phyloP scores from a whole-genome alignment of 2,329 filamentous ascomycete species.

The Chaetoscypha palmicola region DNA sequence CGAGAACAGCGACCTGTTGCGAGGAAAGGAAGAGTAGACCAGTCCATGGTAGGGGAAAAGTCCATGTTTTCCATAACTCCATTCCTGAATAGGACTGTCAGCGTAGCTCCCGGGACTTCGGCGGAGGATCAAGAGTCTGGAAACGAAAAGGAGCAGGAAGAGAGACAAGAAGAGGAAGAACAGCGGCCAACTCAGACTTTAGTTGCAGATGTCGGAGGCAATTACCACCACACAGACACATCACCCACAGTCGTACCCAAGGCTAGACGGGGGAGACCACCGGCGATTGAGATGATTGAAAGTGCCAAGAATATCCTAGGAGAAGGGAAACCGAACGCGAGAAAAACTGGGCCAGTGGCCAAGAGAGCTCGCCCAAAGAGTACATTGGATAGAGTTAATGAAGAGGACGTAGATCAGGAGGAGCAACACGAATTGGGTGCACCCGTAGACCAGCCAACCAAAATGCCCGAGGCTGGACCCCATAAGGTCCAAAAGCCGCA shows the following conservation, averaged over 20 bases:
- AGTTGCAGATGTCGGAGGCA: too few relatives aligned
- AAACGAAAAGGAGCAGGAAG: conserved; percentile 9
- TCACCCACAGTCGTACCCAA: conserved; percentile 12
- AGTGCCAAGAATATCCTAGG: conserved; percentile 37
- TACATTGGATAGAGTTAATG: conserved; percentile 36
- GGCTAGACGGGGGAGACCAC: conserved; percentile 18
- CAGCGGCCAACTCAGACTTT: neutral
- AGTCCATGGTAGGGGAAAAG: conserved; percentile 68
- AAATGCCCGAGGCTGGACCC: neutral
- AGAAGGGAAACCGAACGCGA: conserved; percentile 32
- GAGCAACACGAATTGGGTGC: conserved; percentile 28
- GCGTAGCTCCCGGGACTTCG: conserved; percentile 39
- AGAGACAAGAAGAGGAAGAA: conserved; percentile 2
- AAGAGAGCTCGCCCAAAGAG: conserved; percentile 28
- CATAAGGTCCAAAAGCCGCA: conserved; percentile 9
- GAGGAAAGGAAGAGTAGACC: conserved; percentile 53
- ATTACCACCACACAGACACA: neutral
- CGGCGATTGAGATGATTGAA: neutral
- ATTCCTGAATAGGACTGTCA: conserved; percentile 72
- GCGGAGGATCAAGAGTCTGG: conserved; percentile 12
- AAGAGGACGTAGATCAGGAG: conserved; percentile 31
- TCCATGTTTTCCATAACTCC: conserved; percentile 92
- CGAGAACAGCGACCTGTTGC: conserved; percentile 36
- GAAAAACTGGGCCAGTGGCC: conserved; percentile 27
- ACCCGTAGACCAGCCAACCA: conserved; percentile 6